Conservation (phyloP, 495 filamentous ascomycete genomes). For the Hypoxylon cercidicola region DNA sequence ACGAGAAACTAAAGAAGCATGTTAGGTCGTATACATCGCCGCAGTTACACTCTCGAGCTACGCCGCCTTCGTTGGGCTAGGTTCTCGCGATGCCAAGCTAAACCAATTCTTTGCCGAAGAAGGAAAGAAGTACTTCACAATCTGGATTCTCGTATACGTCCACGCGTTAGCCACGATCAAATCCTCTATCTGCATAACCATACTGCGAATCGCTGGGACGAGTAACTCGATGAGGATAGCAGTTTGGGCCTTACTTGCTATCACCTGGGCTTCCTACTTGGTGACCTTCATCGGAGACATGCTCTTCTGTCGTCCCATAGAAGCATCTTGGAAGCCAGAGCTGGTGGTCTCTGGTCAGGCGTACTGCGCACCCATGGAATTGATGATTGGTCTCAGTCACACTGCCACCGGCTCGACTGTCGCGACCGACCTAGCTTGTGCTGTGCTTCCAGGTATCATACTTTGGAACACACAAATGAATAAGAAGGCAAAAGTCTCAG, state of each 20-base stretch:
- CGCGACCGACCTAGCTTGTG: constrained; percentile 4
- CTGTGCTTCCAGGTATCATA: constrained; percentile 3
- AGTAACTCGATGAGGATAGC: neutral
- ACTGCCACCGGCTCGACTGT: constrained; percentile 3
- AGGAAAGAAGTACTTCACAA: constrained; percentile 13
- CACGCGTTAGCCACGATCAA: constrained; percentile 4
- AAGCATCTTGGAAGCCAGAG: constrained; percentile 1
- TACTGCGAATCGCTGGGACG: constrained; percentile 6
- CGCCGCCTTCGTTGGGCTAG: constrained; percentile 4
- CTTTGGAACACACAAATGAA: constrained; percentile 16
- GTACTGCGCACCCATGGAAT: neutral
- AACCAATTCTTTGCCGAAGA: constrained; percentile 7
- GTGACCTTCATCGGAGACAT: constrained; percentile 11
- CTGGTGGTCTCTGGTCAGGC: neutral
- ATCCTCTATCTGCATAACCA: constrained; percentile 6
- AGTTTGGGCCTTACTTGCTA: constrained; percentile 4
- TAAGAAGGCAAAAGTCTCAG: constrained; percentile 4
- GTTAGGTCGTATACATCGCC: constrained; percentile 5
- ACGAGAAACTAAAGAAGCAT: neutral
- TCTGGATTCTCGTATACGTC: constrained; percentile 11
- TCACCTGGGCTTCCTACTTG: constrained; percentile 9
- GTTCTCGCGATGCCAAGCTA: neutral
- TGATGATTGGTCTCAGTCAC: constrained; percentile 7
- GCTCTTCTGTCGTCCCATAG: constrained; percentile 4
- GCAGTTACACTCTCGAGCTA: constrained; percentile 2